These are phyloP conservation scores for Coniochaeta sp. DNA, from an alignment of 2,329 filamentous ascomycete species.

Conservation along the genomic window DNA sequence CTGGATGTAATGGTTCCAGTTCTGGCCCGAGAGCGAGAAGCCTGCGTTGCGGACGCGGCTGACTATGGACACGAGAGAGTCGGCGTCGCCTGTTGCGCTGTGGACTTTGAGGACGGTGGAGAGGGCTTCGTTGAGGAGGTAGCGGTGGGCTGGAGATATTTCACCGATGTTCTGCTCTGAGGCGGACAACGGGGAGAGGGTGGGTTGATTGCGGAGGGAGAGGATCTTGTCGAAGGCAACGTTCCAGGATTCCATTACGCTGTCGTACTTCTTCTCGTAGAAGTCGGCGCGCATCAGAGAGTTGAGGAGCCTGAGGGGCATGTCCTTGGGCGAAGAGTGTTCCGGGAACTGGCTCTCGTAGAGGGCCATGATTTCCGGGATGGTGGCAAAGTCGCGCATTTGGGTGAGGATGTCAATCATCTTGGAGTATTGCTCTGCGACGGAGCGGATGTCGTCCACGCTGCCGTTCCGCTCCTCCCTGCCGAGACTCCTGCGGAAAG, in stretches of 20 bases:
- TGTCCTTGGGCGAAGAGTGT: conserved; percentile 32
- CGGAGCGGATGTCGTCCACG: conserved; percentile 7
- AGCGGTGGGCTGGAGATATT: conserved; percentile 42
- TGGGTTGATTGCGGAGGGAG: background rate
- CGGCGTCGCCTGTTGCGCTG: conserved; percentile 29
- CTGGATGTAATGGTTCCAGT: conserved; percentile 76
- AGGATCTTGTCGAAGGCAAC: conserved; percentile 48
- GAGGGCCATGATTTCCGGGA: conserved; percentile 36
- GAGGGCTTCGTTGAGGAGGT: conserved; percentile 43
- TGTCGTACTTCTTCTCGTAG: conserved; percentile 47
- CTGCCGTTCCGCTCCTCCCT: conserved; percentile 8
- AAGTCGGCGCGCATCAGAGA: conserved; percentile 63
- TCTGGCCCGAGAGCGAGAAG: conserved; percentile 66
- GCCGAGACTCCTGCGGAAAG: conserved; percentile 25
- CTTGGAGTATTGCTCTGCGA: conserved; percentile 30
- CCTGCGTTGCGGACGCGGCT: conserved; percentile 54
- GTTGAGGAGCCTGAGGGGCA: conserved; percentile 51
- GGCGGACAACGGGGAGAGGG: background rate
- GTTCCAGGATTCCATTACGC: conserved; percentile 62
- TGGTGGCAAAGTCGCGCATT: conserved; percentile 28
- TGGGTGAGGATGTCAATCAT: conserved; percentile 32
- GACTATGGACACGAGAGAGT: conserved; percentile 43
- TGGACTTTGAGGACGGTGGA: conserved; percentile 41
- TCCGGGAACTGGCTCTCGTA: conserved; percentile 42
- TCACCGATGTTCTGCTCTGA: conserved; percentile 11